Evolutionary conservation across 2,329 filamentous ascomycete genomes (phyloP), one percentile per base, ranked within the genome.

Genomic region (Fusarium irregulare): DNA sequence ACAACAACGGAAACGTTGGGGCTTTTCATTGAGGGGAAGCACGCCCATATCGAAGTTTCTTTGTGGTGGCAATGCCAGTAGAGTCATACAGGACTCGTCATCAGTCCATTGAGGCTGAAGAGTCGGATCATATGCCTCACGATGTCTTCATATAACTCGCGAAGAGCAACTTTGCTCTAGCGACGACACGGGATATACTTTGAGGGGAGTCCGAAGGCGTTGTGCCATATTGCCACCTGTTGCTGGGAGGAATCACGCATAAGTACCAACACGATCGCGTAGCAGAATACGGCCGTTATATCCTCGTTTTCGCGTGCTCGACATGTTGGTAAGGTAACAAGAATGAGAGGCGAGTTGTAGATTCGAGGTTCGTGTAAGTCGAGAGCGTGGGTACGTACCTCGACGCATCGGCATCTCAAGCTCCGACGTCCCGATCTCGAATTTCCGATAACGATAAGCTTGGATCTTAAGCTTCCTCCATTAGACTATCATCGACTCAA

Each of bases 401-500:
- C 13, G 30, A 46, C 25, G 9, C 14, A 28, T 71, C 68, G 68
- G 68, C 60, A 37, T 45, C 16, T 27, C 44, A 55, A 71, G 7
- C 49, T 59, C 68, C 68, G 68, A 71, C 47, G 9, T 16, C 62
- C 68, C 68, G 68, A 71, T 30, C 54, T 60, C 30, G 20, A 56
- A 47, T 47, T 28, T 7, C 18, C 41, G 68, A 71, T 69, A 71
- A 69, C 68, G 68, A 66, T 66, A 66, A 67, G 64, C 64, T 20
- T 56, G 48, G n/a, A 30, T 60, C 54, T 50, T 56, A 42, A 71
- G 49, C 62, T 64, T 50, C 57, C 21, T 40, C 7, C 18, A 37
- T 25, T 14, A 14, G 25, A 7, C 56, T 60, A 50, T 59, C 51
- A 41, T 59, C 13, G 13, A 53, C 18, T 53, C 41, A 41, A 48